Percentiles rank a stretch among this genome's conserved stretches.
These are phyloP conservation scores for Mycena olivaceomarginata DNA, from an alignment of 768 basidiomycete species.

Conservation along the genomic window DNA sequence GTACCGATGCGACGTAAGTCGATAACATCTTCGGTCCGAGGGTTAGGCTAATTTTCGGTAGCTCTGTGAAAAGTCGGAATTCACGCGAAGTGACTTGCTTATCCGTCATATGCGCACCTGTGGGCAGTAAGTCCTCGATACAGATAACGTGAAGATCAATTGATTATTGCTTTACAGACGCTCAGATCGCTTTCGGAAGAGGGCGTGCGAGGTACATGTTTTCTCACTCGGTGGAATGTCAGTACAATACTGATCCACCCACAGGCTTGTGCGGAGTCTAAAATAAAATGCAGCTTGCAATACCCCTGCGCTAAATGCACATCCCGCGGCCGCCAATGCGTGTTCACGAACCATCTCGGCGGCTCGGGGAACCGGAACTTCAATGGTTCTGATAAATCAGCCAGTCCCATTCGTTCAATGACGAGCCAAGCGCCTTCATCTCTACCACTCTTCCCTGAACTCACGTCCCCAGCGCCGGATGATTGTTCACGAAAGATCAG, in stretches of 20 bases:
- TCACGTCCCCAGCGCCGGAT: not conserved
- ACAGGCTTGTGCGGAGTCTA: constrained; percentile 84
- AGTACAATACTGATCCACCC: not conserved
- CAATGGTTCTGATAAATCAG: too few species aligned
- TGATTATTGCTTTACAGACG: constrained; percentile 52
- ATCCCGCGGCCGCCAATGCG: constrained; percentile 77
- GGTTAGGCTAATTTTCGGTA: constrained; percentile 47
- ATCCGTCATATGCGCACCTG: constrained; percentile 85
- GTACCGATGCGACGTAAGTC: constrained; percentile 78
- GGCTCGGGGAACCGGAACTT: constrained; percentile 33
- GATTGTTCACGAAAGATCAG: not conserved
- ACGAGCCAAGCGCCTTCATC: not conserved
- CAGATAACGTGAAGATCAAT: constrained; percentile 53
- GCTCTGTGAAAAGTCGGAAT: constrained; percentile 79
- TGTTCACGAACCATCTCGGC: constrained; percentile 74
- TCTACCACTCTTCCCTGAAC: not conserved
- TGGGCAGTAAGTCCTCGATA: constrained; percentile 71
- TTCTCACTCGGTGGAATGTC: not conserved
- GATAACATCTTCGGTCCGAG: not conserved
- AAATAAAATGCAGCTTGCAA: constrained; percentile 83
- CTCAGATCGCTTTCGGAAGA: constrained; percentile 75
- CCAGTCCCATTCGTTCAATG: not conserved
- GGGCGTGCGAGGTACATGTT: constrained; percentile 74
- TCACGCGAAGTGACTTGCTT: constrained; percentile 84
- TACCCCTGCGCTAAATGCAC: constrained; percentile 82